Conservation (phyloP, 257 asterid genomes). For the Rubia yunnanensis region DNA sequence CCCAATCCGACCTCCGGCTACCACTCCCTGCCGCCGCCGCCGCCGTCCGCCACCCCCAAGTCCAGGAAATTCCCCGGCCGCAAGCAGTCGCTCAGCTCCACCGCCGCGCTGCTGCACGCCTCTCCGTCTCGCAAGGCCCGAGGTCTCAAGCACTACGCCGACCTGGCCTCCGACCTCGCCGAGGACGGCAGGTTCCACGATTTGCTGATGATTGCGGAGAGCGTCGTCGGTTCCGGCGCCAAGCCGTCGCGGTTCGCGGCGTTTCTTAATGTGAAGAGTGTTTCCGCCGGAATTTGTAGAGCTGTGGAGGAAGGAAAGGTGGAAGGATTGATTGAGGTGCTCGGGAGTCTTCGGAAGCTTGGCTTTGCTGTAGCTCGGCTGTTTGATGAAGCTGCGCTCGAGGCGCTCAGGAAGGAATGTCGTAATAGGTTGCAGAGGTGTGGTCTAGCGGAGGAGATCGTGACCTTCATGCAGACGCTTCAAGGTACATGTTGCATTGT, state of each 20-base stretch:
- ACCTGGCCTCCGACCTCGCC: conserved; percentile 66
- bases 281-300: conserved; percentile 46
- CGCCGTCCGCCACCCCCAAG: conserved; percentile 25
- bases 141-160: conserved; percentile 48
- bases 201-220: conserved; percentile 59
- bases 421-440: conserved; percentile 34
- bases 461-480: conserved; percentile 49
- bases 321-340: conserved; percentile 23
- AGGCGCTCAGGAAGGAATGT: conserved; percentile 46
- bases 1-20: conserved; percentile 2
- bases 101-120: conserved; percentile 30
- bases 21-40: conserved; percentile 22
- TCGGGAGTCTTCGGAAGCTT: conserved; percentile 40
- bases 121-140: conserved; percentile 9
- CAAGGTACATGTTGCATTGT: conserved; percentile 32
- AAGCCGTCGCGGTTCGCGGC: conserved; percentile 34
- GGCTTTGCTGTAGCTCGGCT: conserved; percentile 43
- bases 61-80: conserved; percentile 20
- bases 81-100: conserved; percentile 6
- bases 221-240: conserved; percentile 47
- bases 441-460: conserved; percentile 42
- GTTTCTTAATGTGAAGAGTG: conserved; percentile 30
- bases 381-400: conserved; percentile 38
- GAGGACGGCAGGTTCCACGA: conserved; percentile 66
- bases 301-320: conserved; percentile 38